These are phyloP conservation scores for Penicillium maclennaniae DNA, from an alignment of 495 filamentous ascomycete genomes.

Conservation along the genomic window DNA sequence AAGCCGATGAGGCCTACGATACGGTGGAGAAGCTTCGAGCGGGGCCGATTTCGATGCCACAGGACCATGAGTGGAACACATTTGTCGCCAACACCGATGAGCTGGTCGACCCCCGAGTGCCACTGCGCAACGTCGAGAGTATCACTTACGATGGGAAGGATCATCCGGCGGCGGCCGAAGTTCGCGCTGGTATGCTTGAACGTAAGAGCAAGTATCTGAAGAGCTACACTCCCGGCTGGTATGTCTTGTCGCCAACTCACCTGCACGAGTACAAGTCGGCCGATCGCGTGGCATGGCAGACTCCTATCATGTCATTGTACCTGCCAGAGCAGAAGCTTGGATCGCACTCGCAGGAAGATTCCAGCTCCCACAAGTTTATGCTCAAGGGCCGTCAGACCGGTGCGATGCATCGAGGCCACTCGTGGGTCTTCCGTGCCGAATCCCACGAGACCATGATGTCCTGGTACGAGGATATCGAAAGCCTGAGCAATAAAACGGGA, in stretches of 20 bases:
- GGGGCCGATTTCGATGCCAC: constrained; percentile 83
- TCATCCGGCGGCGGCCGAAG: constrained; percentile 80
- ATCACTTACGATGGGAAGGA: constrained; percentile 93
- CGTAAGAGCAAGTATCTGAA: constrained; percentile 98
- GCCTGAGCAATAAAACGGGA: constrained; percentile 80
- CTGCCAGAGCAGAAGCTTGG: constrained; percentile 93
- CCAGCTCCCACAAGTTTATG: constrained; percentile 96
- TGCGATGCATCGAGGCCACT: constrained; percentile 88
- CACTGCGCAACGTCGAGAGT: constrained; percentile 71
- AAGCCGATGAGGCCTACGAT: constrained; percentile 75
- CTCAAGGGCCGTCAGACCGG: constrained; percentile 94
- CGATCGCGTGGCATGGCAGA: constrained; percentile 62
- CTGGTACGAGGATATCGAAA: constrained; percentile 92
- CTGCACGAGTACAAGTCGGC: constrained; percentile 97
- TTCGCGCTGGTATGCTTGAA: constrained; percentile 86
- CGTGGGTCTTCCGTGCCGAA: constrained; percentile 96
- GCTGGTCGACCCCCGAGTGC: constrained; percentile 81
- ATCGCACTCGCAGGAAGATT: constrained; percentile 78
- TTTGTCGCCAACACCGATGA: constrained; percentile 82
- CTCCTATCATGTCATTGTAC: constrained; percentile 92
- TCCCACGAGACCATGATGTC: constrained; percentile 94
- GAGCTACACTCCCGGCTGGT: constrained; percentile 97
- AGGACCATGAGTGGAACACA: constrained; percentile 82
- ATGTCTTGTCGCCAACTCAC: constrained; percentile 93
- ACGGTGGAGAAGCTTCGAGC: constrained; percentile 77